Percentiles rank a stretch among this genome's conserved stretches.
phyloP scores from a whole-genome alignment of 2,329 filamentous ascomycete genomes.

The Fusarium circinatum region DNA sequence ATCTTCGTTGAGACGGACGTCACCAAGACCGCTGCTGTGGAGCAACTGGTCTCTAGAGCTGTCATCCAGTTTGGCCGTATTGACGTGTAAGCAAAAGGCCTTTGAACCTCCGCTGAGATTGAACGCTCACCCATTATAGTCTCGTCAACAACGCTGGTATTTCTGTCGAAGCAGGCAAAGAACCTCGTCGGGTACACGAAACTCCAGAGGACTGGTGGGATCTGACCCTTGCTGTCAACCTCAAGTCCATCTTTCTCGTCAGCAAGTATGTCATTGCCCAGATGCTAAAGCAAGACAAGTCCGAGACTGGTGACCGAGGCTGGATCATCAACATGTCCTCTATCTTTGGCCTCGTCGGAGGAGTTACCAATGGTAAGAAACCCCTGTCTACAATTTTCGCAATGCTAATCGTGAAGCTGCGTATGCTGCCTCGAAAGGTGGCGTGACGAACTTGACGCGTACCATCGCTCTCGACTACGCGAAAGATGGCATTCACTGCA shows the following conservation, averaged over 20 bases:
- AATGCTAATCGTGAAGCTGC: constrained; percentile 33
- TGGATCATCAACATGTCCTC: constrained; percentile 62
- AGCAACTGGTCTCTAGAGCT: constrained; percentile 47
- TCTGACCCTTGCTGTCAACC: constrained; percentile 51
- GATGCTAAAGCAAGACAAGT: constrained; percentile 60
- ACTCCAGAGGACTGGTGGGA: constrained; percentile 59
- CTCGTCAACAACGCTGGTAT: constrained; percentile 59
- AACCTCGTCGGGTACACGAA: constrained; percentile 55
- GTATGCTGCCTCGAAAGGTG: constrained; percentile 62
- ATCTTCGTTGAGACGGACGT: constrained; percentile 59
- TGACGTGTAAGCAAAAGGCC: constrained; percentile 28
- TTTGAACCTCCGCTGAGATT: no score
- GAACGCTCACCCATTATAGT: constrained; percentile 31
- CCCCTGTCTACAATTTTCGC: rapidly evolving
- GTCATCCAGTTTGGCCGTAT: constrained; percentile 35
- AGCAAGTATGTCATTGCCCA: constrained; percentile 59
- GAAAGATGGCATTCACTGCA: constrained; percentile 59
- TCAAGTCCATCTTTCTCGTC: constrained; percentile 51
- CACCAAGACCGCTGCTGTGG: constrained; percentile 49
- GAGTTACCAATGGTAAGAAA: constrained; percentile 33
- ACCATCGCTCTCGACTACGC: constrained; percentile 62
- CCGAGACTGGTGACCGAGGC: constrained; percentile 53
- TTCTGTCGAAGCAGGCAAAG: constrained; percentile 45
- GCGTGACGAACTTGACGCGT: constrained; percentile 60
- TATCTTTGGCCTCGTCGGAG: constrained; percentile 53